A percentile compares a stretch with the other conserved stretches of the same genome.
Conservation (phyloP, 2,329 filamentous ascomycete species). For the Aureobasidium pullulans region DNA sequence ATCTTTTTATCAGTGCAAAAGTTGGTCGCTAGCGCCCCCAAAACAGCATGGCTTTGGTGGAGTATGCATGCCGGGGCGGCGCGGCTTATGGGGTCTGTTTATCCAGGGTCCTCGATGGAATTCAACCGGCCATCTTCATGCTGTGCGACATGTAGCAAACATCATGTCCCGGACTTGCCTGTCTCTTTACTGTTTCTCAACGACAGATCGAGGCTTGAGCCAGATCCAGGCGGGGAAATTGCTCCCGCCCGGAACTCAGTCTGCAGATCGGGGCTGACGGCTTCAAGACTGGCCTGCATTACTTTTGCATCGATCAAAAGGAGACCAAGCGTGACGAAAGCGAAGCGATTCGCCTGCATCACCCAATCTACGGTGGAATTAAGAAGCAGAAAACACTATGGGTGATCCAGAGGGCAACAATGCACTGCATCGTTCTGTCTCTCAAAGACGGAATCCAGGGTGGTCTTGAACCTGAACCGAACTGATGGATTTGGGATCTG, state of each 20-base stretch:
- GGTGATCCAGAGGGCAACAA: not conserved
- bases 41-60: conserved; percentile 1
- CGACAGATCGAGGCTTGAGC: conserved; percentile 6
- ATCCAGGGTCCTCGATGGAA: not conserved
- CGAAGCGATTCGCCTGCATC: not conserved
- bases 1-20: not conserved
- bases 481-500: conserved; percentile 4
- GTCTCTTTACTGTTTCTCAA: not conserved
- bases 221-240: conserved; percentile 5
- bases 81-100: conserved; percentile 1
- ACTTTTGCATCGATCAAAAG: not conserved
- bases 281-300: not conserved
- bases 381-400: not conserved
- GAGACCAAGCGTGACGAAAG: not conserved
- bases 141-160: not conserved
- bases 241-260: not conserved
- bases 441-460: not conserved
- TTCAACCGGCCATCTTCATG: conserved; percentile 1
- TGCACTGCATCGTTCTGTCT: not conserved
- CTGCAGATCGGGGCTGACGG: conserved; percentile 7
- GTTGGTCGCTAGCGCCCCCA: not conserved
- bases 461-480: not conserved
- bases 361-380: not conserved
- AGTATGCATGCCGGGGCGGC: not conserved
- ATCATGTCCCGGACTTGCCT: not conserved